Percentiles rank a stretch among this genome's conserved stretches.
Evolutionary conservation across 176 grass and related monocot genomes (phyloP).

Genomic region (Phyllostachys edulis): DNA sequence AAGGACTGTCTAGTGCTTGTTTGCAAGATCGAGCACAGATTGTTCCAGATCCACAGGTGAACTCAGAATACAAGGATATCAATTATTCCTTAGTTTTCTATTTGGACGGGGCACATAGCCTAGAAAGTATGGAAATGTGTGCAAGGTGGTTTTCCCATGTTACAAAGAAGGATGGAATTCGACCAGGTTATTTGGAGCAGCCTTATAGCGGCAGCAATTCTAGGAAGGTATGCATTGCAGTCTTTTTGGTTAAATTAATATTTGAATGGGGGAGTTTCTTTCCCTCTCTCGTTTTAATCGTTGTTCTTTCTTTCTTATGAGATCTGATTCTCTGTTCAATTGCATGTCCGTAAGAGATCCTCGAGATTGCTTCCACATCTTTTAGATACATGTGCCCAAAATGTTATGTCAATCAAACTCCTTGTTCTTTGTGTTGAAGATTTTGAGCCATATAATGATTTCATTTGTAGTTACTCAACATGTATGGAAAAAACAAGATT

Average conservation of each 20-base stretch:
- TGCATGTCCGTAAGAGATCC: constrained; percentile 98
- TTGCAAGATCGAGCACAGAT: constrained; percentile 87
- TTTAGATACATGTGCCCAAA: constrained; percentile 61
- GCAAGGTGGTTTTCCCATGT: constrained; percentile 76
- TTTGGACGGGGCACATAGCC: constrained; percentile 96
- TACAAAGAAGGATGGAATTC: constrained; percentile 43
- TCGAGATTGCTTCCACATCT: constrained; percentile 76
- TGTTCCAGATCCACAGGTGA: constrained; percentile 46
- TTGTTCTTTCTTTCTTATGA: constrained; percentile 22
- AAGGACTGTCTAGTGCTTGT: constrained; percentile 63
- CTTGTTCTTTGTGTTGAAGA: constrained; percentile 21
- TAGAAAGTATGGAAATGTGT: constrained; percentile 93
- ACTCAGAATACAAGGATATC: constrained; percentile 35
- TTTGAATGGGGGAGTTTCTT: background rate
- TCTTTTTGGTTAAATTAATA: background rate
- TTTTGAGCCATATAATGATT: constrained; percentile 31
- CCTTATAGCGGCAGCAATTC: constrained; percentile 37
- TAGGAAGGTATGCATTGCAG: constrained; percentile 49
- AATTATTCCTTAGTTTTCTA: constrained; percentile 62
- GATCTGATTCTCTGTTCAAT: constrained; percentile 91
- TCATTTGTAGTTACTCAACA: background rate
- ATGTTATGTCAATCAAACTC: constrained; percentile 49
- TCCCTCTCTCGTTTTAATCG: background rate
- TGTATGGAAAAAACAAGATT: constrained; percentile 8
- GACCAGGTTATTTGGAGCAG: constrained; percentile 34